Base-by-base conservation (phyloP, 805 yeast species). In the Schwanniomyces sp. region DNA sequence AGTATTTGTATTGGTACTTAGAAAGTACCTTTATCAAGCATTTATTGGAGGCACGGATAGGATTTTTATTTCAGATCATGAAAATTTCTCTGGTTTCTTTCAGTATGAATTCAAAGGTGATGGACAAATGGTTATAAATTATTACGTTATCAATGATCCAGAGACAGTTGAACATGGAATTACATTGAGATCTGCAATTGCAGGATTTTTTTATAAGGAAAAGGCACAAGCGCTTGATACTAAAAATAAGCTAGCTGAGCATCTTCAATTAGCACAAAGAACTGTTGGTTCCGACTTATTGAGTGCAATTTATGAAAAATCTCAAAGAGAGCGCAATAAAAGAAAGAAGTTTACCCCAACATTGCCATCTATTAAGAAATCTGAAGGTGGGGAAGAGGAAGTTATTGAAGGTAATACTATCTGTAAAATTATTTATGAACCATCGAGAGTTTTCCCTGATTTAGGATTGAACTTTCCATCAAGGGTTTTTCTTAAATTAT, bases 171-270 rank as follows among this genome's bases (percentile, higher is more conserved):
- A 30, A 26, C 28, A 42, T 34, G 45, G 45, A 5, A 42, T 42
- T 17, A 42, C 45, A 18, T 42, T 42, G 41, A 42, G 41, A 24
- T 42, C 45, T 16, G 45, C 45, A 11, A 42, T 42, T 17, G 45
- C 45, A 9, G 43, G 45, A 17, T 42, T 42, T 29, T 42, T 24
- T 8, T 40, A 40, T 14, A 28, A 25, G 17, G 16, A 12, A n/a
- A 24, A 3, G 8, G 34, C 4, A 7, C 34, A 28, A 2, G 43
- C 43, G n/a, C 5, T 12, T n/a, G 34, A 21, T 12, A 37, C 18
- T 11, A 37, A 37, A 17, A 7, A 5, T 12, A 37, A 18, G 18
- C n/a, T n/a, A n/a, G n/a, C n/a, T n/a, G n/a, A n/a, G n/a, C n/a
- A n/a, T n/a, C n/a, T n/a, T n/a, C n/a, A n/a, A n/a, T n/a, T n/a